phyloP scores from a whole-genome alignment of 2,329 filamentous ascomycete genomes.

The Fusarium verrucosum region DNA sequence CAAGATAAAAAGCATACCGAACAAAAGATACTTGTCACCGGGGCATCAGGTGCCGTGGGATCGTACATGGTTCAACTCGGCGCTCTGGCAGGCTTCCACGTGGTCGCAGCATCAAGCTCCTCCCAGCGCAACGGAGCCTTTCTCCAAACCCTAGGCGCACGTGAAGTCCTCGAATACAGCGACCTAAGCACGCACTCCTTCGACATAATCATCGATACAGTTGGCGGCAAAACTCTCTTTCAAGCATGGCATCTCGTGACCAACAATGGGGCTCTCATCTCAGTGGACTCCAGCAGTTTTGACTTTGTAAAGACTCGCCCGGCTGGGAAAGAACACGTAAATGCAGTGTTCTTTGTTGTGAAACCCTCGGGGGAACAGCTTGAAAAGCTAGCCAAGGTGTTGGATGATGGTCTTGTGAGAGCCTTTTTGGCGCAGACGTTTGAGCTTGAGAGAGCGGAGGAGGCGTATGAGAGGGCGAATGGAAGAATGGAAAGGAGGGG shows the following conservation, averaged over 20 bases:
- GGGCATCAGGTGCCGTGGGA: slow-evolving; percentile 50
- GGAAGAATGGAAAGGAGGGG: slow-evolving; percentile 7
- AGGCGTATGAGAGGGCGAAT: slow-evolving; percentile 4
- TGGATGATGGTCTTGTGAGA: slow-evolving; percentile 1
- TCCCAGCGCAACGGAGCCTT: slow-evolving; percentile 19
- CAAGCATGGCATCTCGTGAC: slow-evolving; percentile 45
- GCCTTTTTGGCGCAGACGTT: slow-evolving; percentile 19
- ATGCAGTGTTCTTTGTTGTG: slow-evolving; percentile 10
- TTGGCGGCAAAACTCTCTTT: slow-evolving; percentile 43
- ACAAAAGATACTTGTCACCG: slow-evolving; percentile 47
- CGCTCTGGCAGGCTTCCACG: slow-evolving; percentile 43
- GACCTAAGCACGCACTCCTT: slow-evolving; percentile 10
- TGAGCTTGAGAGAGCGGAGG: background rate
- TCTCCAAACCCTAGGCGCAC: slow-evolving; percentile 39
- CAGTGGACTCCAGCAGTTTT: slow-evolving; percentile 24
- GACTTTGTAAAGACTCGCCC: background rate
- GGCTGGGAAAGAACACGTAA: background rate
- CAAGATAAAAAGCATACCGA: background rate
- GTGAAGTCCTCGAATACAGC: slow-evolving; percentile 36
- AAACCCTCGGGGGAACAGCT: background rate
- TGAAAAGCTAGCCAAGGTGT: background rate
- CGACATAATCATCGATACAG: slow-evolving; percentile 47
- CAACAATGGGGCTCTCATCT: slow-evolving; percentile 36
- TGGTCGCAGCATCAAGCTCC: slow-evolving; percentile 46
- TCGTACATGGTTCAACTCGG: slow-evolving; percentile 50